Conservation (phyloP, 352 stramenopile species). For the Phytophthora melonis region DNA sequence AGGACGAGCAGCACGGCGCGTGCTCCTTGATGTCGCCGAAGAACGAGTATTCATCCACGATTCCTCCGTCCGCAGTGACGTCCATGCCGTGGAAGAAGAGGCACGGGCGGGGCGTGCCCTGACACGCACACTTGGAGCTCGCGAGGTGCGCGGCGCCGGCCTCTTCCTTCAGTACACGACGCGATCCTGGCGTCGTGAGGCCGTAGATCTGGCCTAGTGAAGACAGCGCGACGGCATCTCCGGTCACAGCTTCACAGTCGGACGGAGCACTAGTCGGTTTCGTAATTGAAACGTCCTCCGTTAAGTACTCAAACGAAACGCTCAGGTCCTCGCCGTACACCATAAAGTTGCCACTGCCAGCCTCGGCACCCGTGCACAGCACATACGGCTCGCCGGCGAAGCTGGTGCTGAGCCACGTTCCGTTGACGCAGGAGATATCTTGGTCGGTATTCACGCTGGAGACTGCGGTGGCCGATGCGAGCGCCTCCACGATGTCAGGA, state of each 20-base stretch:
- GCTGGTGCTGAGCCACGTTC: slow-evolving; percentile 37
- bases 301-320: slow-evolving; percentile 38
- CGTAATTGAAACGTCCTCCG: slow-evolving; percentile 27
- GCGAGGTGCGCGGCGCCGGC: slow-evolving; percentile 29
- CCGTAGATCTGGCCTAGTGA: slow-evolving; percentile 40
- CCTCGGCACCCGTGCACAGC: slow-evolving; percentile 39
- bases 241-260: slow-evolving; percentile 31
- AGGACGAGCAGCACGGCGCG: slow-evolving; percentile 61
- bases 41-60: slow-evolving; percentile 46
- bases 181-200: slow-evolving; percentile 16
- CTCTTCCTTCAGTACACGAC: slow-evolving; percentile 28
- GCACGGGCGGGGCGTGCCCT: slow-evolving; percentile 47
- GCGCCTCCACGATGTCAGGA: slow-evolving; percentile 36
- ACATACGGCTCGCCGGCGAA: slow-evolving; percentile 52
- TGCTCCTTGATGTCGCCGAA: slow-evolving; percentile 58
- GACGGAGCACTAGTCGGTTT: slow-evolving; percentile 30
- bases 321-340: slow-evolving; percentile 50
- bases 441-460: slow-evolving; percentile 46
- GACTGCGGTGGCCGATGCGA: slow-evolving; percentile 41
- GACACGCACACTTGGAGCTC: slow-evolving; percentile 47
- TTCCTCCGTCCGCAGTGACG: slow-evolving; percentile 34
- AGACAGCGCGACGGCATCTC: slow-evolving; percentile 29
- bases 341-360: slow-evolving; percentile 31
- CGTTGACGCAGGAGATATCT: slow-evolving; percentile 44
- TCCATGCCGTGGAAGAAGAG: slow-evolving; percentile 68